These are phyloP conservation scores for Cyclocybe cylindracea DNA, from an alignment of 768 basidiomycete species.

Conservation along the genomic window DNA sequence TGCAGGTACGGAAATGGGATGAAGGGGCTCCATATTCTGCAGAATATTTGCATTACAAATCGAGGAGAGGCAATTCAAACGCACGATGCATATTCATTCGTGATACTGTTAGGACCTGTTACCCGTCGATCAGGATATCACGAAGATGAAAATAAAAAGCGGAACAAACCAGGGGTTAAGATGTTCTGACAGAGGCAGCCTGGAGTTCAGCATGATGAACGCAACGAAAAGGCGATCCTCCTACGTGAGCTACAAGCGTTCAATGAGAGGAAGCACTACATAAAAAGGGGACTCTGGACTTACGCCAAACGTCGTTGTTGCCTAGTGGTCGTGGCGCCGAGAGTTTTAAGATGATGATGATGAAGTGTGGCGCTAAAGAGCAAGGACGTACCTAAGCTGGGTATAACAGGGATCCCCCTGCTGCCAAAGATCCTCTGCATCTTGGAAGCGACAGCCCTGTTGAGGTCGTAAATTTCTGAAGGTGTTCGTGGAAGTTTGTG, in stretches of 20 bases:
- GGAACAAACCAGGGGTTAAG: constrained; percentile 53
- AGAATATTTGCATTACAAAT: constrained; percentile 1
- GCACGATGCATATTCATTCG: constrained; percentile 67
- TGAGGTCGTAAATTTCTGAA: constrained; percentile 76
- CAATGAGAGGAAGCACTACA: constrained; percentile 11
- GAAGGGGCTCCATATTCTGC: constrained; percentile 78
- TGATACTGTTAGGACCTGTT: constrained; percentile 68
- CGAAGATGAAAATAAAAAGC: not conserved
- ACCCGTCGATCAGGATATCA: not conserved
- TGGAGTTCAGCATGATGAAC: constrained; percentile 6
- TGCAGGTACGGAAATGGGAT: constrained; percentile 79
- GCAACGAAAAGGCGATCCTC: constrained; percentile 11
- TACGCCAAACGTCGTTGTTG: constrained; percentile 92
- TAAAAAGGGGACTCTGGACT: constrained; percentile 27
- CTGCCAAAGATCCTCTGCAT: constrained; percentile 76
- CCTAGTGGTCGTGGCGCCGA: constrained; percentile 40
- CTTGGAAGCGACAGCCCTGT: constrained; percentile 61
- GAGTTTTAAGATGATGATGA: not conserved
- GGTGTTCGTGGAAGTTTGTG: constrained; percentile 77
- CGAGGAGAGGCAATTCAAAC: constrained; percentile 22
- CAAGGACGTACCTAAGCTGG: constrained; percentile 64
- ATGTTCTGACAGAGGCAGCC: constrained; percentile 50
- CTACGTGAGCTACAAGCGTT: constrained; percentile 55
- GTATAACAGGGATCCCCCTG: constrained; percentile 76
- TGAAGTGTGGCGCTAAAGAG: not conserved